These are phyloP conservation scores for Polysphondylium violaceum DNA, from an alignment of 78 protist genomes.

Conservation along the genomic window DNA sequence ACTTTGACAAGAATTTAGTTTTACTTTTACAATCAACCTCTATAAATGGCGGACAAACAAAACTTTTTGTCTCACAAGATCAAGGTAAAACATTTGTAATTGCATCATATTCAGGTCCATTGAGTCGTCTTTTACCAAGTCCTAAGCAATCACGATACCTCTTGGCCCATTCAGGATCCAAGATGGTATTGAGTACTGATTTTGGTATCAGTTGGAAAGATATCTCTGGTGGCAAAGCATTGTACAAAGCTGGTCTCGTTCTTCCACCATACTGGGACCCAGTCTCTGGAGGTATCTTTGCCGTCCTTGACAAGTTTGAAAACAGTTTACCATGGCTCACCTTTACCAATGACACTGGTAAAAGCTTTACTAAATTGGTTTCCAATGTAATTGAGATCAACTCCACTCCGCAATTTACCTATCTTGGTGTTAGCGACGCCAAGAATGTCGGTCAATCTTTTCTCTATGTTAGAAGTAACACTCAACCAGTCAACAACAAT, in stretches of 20 bases:
- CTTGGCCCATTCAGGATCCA: neutral
- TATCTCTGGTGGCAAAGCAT: neutral
- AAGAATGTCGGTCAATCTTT: conserved; percentile 17
- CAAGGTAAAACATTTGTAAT: conserved; percentile 10
- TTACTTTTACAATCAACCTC: no score
- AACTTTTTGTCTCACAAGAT: conserved; percentile 17
- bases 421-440: conserved; percentile 26
- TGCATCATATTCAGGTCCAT: neutral
- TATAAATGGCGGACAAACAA: neutral
- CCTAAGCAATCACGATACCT: neutral
- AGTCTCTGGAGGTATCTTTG: neutral
- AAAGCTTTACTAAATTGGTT: neutral
- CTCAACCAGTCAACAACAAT: neutral
- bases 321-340: neutral
- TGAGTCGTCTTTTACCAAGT: neutral
- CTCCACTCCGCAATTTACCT: conserved; percentile 6
- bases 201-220: conserved; percentile 61
- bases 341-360: conserved; percentile 26
- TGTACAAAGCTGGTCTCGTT: neutral
- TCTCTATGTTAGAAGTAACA: conserved; percentile 18
- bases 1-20: no score
- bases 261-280: neutral
- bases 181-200: conserved; percentile 10
- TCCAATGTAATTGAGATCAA: conserved; percentile 25
- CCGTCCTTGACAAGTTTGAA: neutral